phyloP scores from a whole-genome alignment of 2,329 filamentous ascomycete species.

The Trichophyton mentagrophytes region DNA sequence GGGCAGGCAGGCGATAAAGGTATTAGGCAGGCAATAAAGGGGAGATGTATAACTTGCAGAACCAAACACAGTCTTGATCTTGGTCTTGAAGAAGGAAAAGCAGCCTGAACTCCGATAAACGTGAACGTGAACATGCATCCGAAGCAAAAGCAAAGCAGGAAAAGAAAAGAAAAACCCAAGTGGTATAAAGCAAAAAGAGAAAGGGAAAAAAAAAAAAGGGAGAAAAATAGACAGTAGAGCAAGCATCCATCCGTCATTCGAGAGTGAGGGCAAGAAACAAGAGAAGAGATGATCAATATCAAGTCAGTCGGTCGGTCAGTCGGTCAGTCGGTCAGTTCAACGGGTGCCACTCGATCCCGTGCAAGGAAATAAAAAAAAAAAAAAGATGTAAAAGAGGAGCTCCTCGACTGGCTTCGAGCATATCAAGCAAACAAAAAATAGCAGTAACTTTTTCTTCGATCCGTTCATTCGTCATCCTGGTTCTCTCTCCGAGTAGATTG shows the following conservation, averaged over 20 bases:
- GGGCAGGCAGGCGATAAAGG: not conserved
- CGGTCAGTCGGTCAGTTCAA: too few species aligned
- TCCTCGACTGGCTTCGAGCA: constrained; percentile 1
- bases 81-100: not conserved
- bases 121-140: not conserved
- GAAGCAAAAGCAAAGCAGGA: not conserved
- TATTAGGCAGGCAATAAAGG: not conserved
- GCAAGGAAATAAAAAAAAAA: too few species aligned
- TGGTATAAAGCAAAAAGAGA: not conserved
- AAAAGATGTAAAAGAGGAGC: too few species aligned
- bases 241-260: too few species aligned
- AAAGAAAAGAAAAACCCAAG: not conserved
- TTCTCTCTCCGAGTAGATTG: not conserved
- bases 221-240: not conserved
- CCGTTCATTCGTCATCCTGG: not conserved
- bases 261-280: not conserved
- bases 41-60: not conserved
- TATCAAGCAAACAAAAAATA: not conserved
- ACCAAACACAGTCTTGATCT: not conserved
- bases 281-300: not conserved
- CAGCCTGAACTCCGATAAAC: not conserved
- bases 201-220: not conserved
- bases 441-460: not conserved
- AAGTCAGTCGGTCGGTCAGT: not conserved
- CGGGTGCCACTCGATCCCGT: too few species aligned